Conservation (phyloP, 2,329 filamentous ascomycete species). For the Aspergillus persii region DNA sequence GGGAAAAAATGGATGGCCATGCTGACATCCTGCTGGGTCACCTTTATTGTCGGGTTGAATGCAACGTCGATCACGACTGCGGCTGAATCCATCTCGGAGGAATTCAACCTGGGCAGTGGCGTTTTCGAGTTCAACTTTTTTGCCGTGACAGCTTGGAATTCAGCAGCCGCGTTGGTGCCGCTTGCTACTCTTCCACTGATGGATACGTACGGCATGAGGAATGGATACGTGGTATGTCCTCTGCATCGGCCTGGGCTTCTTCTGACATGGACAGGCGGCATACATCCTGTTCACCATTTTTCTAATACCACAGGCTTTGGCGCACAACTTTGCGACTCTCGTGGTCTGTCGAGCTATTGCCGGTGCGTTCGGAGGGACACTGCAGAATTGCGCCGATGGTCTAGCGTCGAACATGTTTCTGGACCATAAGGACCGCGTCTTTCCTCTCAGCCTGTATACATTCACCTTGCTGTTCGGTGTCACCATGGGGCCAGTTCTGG, state of each 20-base stretch:
- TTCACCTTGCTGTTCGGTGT: conserved; percentile 42
- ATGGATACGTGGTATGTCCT: conserved; percentile 9
- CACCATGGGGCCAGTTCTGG: conserved; percentile 47
- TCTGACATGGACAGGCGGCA: conserved; percentile 18
- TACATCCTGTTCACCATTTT: conserved; percentile 45
- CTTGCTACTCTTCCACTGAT: conserved; percentile 19
- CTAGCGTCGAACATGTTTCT: conserved; percentile 9
- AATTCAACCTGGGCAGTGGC: conserved; percentile 15
- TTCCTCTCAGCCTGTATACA: conserved; percentile 39
- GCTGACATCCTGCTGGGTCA: conserved; percentile 15
- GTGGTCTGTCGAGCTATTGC: conserved; percentile 46
- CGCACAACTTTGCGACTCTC: conserved; percentile 47
- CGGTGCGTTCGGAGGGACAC: conserved; percentile 25
- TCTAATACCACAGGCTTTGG: conserved; percentile 43
- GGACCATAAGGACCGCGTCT: conserved; percentile 3
- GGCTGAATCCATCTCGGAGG: conserved; percentile 11
- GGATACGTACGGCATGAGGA: conserved; percentile 19
- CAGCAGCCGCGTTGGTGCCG: conserved; percentile 17
- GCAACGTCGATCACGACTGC: conserved; percentile 22
- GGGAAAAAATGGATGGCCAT: conserved; percentile 19
- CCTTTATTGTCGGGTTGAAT: conserved; percentile 20
- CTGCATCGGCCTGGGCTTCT: neutral
- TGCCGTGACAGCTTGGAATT: conserved; percentile 20
- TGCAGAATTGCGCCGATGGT: conserved; percentile 11
- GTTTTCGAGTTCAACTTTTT: conserved; percentile 21